A percentile compares a stretch with the other conserved stretches of the same genome.
Conservation (phyloP, 306 rosid genomes). For the Ammopiptanthus mongolicus region DNA sequence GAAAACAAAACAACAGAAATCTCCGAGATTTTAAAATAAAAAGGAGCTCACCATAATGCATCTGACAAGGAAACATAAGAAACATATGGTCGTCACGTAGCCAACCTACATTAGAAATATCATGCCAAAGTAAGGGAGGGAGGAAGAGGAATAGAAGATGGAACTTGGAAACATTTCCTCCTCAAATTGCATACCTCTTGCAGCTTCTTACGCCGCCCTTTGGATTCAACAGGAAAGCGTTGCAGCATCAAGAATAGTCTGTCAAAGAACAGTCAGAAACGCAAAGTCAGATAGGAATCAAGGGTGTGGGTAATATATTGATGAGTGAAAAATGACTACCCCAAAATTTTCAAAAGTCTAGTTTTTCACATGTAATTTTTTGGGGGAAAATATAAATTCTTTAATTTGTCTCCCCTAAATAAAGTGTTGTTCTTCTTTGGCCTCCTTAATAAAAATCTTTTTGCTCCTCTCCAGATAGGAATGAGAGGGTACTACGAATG, state of each 20-base stretch:
- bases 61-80: conserved; percentile 90
- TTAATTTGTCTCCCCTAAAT: neutral
- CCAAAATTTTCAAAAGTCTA: too few relatives aligned
- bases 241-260: conserved; percentile 94
- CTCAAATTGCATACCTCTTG: conserved; percentile 63
- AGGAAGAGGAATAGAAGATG: neutral
- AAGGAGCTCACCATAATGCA: conserved; percentile 74
- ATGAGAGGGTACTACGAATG: neutral
- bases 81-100: conserved; percentile 92
- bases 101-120: conserved; percentile 65
- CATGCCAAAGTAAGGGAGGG: neutral
- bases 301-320: neutral
- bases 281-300: neutral
- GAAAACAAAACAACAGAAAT: conserved; percentile 9
- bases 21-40: neutral
- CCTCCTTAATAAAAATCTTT: neutral
- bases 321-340: neutral
- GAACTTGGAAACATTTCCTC: neutral
- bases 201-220: conserved; percentile 87
- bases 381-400: neutral
- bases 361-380: neutral
- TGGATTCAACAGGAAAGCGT: conserved; percentile 91
- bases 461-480: neutral
- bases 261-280: conserved; percentile 22
- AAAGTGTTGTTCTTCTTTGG: neutral